Percentiles rank a stretch among this genome's conserved stretches.
phyloP scores from a whole-genome alignment of 352 stramenopile genomes.

The Phytophthora ramorum region DNA sequence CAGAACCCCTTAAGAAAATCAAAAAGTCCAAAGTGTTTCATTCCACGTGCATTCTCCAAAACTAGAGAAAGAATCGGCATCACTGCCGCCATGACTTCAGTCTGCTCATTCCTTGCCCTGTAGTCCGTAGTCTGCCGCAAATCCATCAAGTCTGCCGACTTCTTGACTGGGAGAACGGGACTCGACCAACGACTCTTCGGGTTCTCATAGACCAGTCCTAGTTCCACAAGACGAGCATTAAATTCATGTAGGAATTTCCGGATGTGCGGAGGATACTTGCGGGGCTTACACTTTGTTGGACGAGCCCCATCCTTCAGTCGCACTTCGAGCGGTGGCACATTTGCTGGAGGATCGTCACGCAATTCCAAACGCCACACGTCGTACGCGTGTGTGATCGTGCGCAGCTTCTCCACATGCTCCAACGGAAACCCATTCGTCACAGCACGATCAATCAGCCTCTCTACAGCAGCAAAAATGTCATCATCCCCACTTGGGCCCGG shows the following conservation, averaged over 20 bases:
- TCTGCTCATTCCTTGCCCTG: neutral
- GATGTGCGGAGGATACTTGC: conserved; percentile 1
- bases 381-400: neutral
- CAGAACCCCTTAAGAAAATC: too few species aligned
- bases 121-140: conserved; percentile 15
- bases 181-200: conserved; percentile 5
- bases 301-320: conserved; percentile 5
- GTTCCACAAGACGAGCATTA: conserved; percentile 4
- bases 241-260: conserved; percentile 10
- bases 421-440: conserved; percentile 12
- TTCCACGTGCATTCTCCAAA: conserved; percentile 7
- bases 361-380: conserved; percentile 3
- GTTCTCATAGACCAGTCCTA: too few species aligned
- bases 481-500: neutral
- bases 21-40: conserved; percentile 9
- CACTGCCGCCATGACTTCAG: conserved; percentile 2
- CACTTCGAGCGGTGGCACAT: conserved; percentile 7
- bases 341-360: conserved; percentile 6
- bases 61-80: conserved; percentile 3
- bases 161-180: conserved; percentile 7
- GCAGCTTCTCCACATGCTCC: neutral
- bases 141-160: neutral
- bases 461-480: neutral
- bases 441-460: conserved; percentile 2
- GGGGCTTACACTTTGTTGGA: conserved; percentile 3